Evolutionary conservation across 1,284 basidiomycete genomes (phyloP).

Genomic region (Trametes pubescens): DNA sequence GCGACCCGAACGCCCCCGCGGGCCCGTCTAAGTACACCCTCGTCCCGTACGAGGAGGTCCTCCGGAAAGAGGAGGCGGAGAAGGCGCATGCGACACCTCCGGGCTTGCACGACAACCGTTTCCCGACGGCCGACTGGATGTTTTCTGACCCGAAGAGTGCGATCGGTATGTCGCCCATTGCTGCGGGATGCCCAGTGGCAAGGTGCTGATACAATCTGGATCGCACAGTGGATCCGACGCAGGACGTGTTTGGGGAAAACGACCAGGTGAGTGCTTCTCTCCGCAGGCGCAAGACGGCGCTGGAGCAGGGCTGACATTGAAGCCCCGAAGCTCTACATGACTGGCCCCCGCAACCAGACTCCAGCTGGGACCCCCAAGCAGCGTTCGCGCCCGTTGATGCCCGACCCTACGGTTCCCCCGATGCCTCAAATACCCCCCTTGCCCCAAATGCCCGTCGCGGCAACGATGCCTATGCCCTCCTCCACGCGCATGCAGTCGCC

Average conservation of each 20-base stretch:
- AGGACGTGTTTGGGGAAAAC: constrained; percentile 62
- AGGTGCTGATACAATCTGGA: background rate
- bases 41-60: constrained; percentile 75
- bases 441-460: constrained; percentile 24
- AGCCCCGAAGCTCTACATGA: constrained; percentile 30
- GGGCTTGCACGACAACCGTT: constrained; percentile 30
- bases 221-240: constrained; percentile 53
- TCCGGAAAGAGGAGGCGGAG: constrained; percentile 50
- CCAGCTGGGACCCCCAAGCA: constrained; percentile 8
- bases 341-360: constrained; percentile 26
- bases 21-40: constrained; percentile 68
- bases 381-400: constrained; percentile 13
- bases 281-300: too few relatives aligned
- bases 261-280: constrained; percentile 48
- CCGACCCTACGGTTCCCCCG: background rate
- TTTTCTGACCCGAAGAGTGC: constrained; percentile 61
- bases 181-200: background rate
- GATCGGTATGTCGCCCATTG: constrained; percentile 50
- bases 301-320: too few relatives aligned
- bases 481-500: constrained; percentile 10
- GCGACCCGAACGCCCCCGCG: constrained; percentile 66
- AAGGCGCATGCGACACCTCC: constrained; percentile 18
- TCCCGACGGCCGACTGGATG: constrained; percentile 51
- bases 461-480: constrained; percentile 32
- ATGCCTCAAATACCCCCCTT: constrained; percentile 4